Conservation (phyloP, 2,329 filamentous ascomycete genomes). For the Sclerotinia nivalis region DNA sequence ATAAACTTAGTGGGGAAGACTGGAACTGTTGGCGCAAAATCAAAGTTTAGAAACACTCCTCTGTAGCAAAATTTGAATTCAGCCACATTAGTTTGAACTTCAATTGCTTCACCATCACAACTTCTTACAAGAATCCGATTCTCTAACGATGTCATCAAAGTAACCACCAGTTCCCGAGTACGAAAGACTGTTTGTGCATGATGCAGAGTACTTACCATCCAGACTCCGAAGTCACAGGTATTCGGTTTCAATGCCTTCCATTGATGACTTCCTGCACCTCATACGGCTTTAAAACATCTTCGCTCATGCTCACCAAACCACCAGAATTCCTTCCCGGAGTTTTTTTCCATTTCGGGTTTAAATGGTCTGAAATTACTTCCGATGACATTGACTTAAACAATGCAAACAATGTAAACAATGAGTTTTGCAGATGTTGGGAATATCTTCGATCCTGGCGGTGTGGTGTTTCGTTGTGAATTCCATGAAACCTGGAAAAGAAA, state of each 20-base stretch:
- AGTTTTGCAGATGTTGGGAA: not conserved
- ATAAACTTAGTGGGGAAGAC: conserved; percentile 4
- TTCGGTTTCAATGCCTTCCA: conserved; percentile 1
- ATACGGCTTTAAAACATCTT: not conserved
- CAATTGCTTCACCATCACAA: conserved; percentile 5
- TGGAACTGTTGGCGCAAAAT: conserved; percentile 1
- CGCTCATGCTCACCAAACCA: conserved; percentile 1
- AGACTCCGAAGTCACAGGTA: not conserved
- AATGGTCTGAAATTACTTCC: not conserved
- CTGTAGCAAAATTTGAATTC: conserved; percentile 8
- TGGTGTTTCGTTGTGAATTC: conserved; percentile 5
- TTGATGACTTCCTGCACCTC: not conserved
- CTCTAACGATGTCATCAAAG: conserved; percentile 11
- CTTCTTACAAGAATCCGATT: not conserved
- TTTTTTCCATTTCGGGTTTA: not conserved
- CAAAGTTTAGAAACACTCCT: conserved; percentile 15
- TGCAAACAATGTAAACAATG: not conserved
- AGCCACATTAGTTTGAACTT: conserved; percentile 11
- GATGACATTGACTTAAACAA: not conserved
- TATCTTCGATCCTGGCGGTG: not conserved
- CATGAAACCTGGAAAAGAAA: conserved; percentile 10
- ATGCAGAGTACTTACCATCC: not conserved
- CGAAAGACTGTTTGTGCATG: not conserved
- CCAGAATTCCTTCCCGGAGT: not conserved
- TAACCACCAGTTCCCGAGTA: not conserved